Conservation (phyloP, 2,329 filamentous ascomycete genomes). For the Ceratocystis smalleyi region DNA sequence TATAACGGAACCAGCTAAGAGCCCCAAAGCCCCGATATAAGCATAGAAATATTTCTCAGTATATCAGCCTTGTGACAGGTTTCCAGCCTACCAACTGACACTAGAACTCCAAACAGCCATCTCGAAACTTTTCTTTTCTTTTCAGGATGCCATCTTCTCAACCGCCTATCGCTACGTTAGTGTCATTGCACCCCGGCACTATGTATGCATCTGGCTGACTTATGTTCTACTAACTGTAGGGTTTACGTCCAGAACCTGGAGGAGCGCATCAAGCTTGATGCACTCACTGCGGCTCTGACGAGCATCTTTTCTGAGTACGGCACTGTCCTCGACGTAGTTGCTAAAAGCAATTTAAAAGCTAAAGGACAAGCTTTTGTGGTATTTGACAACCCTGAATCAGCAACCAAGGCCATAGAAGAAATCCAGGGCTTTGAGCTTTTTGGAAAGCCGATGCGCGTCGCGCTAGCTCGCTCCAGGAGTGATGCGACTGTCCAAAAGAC, state of each 20-base stretch:
- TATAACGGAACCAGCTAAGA: not conserved
- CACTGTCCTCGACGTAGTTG: constrained; percentile 66
- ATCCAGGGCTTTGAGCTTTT: constrained; percentile 87
- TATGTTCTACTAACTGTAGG: constrained; percentile 25
- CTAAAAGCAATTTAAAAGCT: constrained; percentile 77
- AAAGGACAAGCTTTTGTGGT: constrained; percentile 95
- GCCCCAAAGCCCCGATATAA: not conserved
- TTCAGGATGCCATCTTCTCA: constrained; percentile 27
- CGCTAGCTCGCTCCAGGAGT: constrained; percentile 66
- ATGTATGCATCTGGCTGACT: constrained; percentile 27
- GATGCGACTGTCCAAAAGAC: constrained; percentile 70
- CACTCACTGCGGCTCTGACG: constrained; percentile 55
- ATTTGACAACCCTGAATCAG: constrained; percentile 68
- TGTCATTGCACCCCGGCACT: constrained; percentile 60
- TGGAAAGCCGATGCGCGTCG: constrained; percentile 74
- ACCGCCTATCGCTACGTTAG: constrained; percentile 49
- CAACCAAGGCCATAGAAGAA: constrained; percentile 67
- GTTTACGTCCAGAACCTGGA: constrained; percentile 73
- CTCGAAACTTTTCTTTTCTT: not conserved
- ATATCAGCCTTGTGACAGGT: not conserved
- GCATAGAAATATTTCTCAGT: not conserved
- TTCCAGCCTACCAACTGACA: not conserved
- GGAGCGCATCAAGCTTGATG: constrained; percentile 72
- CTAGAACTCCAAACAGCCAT: not conserved
- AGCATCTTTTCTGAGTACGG: constrained; percentile 84